A percentile compares a stretch with the other conserved stretches of the same genome.
phyloP scores from a whole-genome alignment of 768 basidiomycete genomes.

The Phylloporus sp. region DNA sequence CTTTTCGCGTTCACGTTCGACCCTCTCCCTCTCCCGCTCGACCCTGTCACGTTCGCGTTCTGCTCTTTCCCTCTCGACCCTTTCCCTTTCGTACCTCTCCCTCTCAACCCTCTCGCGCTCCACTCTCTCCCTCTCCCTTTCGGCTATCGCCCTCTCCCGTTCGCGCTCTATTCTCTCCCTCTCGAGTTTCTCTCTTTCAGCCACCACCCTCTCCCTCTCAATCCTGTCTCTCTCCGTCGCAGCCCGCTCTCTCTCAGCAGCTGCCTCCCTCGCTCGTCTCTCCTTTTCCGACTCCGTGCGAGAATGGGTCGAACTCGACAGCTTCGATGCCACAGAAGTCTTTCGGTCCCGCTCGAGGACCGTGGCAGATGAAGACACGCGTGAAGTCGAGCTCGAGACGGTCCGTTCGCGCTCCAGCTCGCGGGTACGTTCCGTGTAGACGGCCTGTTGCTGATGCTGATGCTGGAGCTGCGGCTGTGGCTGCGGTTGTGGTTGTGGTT shows the following conservation, averaged over 20 bases:
- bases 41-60: not conserved
- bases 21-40: not conserved
- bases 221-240: conserved; percentile 11
- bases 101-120: conserved; percentile 9
- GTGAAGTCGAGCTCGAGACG: conserved; percentile 25
- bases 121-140: conserved; percentile 10
- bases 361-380: conserved; percentile 17
- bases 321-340: conserved; percentile 20
- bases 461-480: not conserved
- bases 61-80: not conserved
- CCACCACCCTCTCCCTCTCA: conserved; percentile 13
- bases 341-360: conserved; percentile 27
- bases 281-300: conserved; percentile 23
- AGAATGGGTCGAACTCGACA: conserved; percentile 33
- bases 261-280: conserved; percentile 20
- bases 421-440: conserved; percentile 22
- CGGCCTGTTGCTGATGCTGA: conserved; percentile 11
- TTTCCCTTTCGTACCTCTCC: conserved; percentile 3
- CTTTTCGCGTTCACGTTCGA: not conserved
- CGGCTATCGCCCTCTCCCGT: conserved; percentile 6
- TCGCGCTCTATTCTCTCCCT: conserved; percentile 8
- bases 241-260: conserved; percentile 15
- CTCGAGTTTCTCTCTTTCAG: conserved; percentile 13
- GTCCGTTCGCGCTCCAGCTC: conserved; percentile 24
- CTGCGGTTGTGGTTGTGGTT: not conserved